A percentile compares a stretch with the other conserved stretches of the same genome.
phyloP scores from a whole-genome alignment of 2,329 filamentous ascomycete genomes.

The Colletotrichum plurivorum region DNA sequence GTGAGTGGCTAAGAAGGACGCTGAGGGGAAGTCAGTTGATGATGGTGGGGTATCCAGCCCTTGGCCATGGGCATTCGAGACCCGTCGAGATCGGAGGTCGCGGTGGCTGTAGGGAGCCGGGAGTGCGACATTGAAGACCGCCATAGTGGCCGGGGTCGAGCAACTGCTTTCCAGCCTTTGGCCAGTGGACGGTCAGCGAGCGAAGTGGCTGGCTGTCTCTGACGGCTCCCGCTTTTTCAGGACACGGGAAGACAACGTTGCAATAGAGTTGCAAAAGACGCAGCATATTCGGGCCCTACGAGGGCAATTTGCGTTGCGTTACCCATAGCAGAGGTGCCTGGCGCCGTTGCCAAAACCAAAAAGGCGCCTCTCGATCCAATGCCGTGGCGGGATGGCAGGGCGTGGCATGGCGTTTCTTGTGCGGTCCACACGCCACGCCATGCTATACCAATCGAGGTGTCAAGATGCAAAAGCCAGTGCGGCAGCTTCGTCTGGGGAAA shows the following conservation, averaged over 20 bases:
- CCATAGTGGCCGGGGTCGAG: slow-evolving; percentile 15
- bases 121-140: slow-evolving; percentile 25
- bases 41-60: slow-evolving; percentile 34
- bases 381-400: slow-evolving; percentile 16
- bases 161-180: slow-evolving; percentile 9
- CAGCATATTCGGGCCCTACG: not conserved
- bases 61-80: slow-evolving; percentile 28
- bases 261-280: not conserved
- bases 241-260: slow-evolving; percentile 8
- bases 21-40: slow-evolving; percentile 41
- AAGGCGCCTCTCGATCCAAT: slow-evolving; percentile 6
- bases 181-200: slow-evolving; percentile 21
- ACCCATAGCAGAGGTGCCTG: not conserved
- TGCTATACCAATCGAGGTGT: slow-evolving; percentile 8
- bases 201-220: slow-evolving; percentile 30
- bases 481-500: slow-evolving; percentile 14
- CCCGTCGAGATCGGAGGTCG: slow-evolving; percentile 39
- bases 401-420: slow-evolving; percentile 16
- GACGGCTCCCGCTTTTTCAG: slow-evolving; percentile 26
- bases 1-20: slow-evolving; percentile 36
- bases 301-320: not conserved
- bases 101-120: slow-evolving; percentile 23
- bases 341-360: slow-evolving; percentile 8
- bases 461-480: slow-evolving; percentile 20
- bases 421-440: slow-evolving; percentile 20